phyloP scores from a whole-genome alignment of 441 rosid genomes.

The Lagerstroemia fauriei region DNA sequence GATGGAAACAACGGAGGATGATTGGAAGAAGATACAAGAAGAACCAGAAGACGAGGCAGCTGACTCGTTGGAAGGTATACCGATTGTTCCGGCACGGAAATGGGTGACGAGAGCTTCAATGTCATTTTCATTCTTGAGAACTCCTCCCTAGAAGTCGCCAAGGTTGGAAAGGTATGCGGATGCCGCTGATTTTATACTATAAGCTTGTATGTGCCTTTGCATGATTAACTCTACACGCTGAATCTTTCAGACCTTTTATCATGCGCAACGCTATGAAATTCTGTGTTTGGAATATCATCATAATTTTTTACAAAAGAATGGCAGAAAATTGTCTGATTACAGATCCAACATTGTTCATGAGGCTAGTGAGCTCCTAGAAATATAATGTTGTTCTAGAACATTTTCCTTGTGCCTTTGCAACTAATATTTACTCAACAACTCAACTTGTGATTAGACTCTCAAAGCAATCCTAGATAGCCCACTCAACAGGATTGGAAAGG shows the following conservation, averaged over 20 bases:
- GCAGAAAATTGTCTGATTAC: constrained; percentile 70
- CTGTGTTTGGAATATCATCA: constrained; percentile 80
- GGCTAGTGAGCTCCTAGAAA: constrained; percentile 39
- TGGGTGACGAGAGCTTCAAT: constrained; percentile 38
- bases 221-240: too few species aligned
- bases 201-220: too few species aligned
- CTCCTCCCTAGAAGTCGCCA: constrained; percentile 77
- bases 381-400: background rate
- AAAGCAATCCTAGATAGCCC: constrained; percentile 77
- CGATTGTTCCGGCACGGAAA: constrained; percentile 35
- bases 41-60: constrained; percentile 33
- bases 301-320: constrained; percentile 64
- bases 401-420: background rate
- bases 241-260: background rate
- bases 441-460: constrained; percentile 56
- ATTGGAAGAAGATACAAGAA: constrained; percentile 9
- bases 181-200: background rate
- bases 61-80: constrained; percentile 47
- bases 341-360: constrained; percentile 79
- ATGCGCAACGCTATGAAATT: constrained; percentile 65
- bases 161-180: constrained; percentile 71
- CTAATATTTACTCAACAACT: background rate
- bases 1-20: constrained; percentile 21
- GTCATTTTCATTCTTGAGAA: constrained; percentile 72
- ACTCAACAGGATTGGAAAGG: constrained; percentile 72